Evolutionary conservation across 257 asterid species (phyloP).

Genomic region (Coffea eugenioides): DNA sequence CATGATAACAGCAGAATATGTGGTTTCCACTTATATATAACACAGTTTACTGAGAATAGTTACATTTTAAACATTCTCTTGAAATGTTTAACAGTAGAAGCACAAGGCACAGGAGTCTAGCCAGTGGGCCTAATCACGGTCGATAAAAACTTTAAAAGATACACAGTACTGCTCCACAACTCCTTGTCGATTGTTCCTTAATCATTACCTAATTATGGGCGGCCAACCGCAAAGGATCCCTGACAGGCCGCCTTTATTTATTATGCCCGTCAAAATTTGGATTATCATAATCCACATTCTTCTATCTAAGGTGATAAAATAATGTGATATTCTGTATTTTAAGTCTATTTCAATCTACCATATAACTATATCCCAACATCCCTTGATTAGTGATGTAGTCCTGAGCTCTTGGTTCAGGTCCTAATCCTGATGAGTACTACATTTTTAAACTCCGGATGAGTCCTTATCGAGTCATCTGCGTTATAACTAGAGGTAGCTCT

Average conservation of each 20-base stretch:
- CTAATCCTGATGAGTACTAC: neutral
- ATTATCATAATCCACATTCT: neutral
- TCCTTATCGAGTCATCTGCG: neutral
- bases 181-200: neutral
- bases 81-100: neutral
- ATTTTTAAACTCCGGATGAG: neutral
- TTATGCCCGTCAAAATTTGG: neutral
- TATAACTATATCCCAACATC: neutral
- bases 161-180: neutral
- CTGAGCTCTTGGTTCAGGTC: neutral
- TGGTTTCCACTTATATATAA: too few relatives aligned
- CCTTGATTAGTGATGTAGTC: neutral
- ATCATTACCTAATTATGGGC: neutral
- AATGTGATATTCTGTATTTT: too few relatives aligned
- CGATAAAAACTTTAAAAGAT: neutral
- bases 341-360: neutral
- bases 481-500: neutral
- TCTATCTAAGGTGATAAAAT: too few relatives aligned
- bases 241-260: neutral
- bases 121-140: conserved; percentile 13
- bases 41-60: neutral
- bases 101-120: neutral
- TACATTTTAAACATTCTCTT: neutral
- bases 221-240: neutral
- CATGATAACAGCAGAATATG: too few relatives aligned